Evolutionary conservation across 306 rosid species (phyloP).

Genomic region (Castanea mollissima): DNA sequence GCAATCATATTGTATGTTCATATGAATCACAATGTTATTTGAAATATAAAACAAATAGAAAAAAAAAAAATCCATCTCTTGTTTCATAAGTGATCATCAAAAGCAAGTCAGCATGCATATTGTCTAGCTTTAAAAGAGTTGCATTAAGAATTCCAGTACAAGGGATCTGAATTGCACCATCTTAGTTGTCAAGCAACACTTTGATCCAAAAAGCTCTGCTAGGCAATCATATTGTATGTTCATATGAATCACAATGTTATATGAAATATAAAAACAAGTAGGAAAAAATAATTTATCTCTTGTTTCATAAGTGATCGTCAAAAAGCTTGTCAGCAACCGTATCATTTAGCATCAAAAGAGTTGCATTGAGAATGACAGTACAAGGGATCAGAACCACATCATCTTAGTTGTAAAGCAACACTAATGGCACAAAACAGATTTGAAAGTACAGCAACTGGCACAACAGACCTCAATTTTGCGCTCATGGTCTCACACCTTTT

Average conservation of each 20-base stretch:
- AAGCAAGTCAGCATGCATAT: neutral
- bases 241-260: no score
- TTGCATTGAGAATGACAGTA: neutral
- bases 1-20: no score
- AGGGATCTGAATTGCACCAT: no score
- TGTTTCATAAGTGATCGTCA: neutral
- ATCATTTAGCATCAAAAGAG: neutral
- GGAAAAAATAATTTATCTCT: neutral
- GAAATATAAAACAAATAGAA: neutral
- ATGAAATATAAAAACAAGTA: neutral
- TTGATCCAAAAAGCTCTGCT: no score
- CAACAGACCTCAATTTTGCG: conserved; percentile 80
- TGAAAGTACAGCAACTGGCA: conserved; percentile 1
- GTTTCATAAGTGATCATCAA: neutral
- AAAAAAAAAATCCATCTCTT: neutral
- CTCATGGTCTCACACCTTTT: conserved; percentile 92
- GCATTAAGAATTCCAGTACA: no score
- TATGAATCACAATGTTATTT: no score
- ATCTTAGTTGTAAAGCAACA: neutral
- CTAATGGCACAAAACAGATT: neutral
- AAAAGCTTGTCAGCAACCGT: neutral
- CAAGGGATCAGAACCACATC: neutral
- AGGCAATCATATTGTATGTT: no score
- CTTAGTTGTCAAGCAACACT: no score
- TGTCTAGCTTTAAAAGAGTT: no score